Base-by-base conservation (phyloP, 2,329 filamentous ascomycete species). In the Teratosphaeria gauchensis region DNA sequence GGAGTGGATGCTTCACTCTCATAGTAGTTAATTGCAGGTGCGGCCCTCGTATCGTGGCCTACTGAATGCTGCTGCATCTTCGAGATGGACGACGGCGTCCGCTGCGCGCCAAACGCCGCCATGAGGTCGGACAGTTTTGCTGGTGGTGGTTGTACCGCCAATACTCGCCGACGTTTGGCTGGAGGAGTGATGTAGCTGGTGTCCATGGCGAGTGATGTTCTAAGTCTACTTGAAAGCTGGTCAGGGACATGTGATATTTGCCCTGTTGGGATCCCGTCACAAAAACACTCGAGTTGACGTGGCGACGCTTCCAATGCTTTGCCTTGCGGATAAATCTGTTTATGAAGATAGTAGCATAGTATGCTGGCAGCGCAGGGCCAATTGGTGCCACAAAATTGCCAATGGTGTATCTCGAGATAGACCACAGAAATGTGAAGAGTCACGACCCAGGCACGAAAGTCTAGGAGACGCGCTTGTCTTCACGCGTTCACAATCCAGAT, bases 41-140 rank as follows among this genome's bases (percentile, higher is more conserved):
- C 53, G 4, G 55, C 54, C 35, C 59, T 60, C 11, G 57, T 56
- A n/a, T 46, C 59, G 24, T 51, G 56, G 28, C 28, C n/a, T 14
- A 9, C 14, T 5, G 62, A 56, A 24, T 63, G 16, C 16, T 63
- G 63, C 14, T 64, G 38, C 66, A 68, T 66, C 51, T 61, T 66
- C 55, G 60, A 64, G 56, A 63, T 59, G 9, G 69, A 70, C 2
- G 59, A 59, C 11, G 64, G 66, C 6, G 64, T 64, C 30, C 62
- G 64, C 14, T 57, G 58, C 3, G 69, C 66, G 28, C 67, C 66
- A 58, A 70, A 72, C 1, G 60, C 56, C 2, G 63, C 61, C n/a
- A 71, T 59, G 28, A 71, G 59, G 16, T 67, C 63, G 1, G 65
- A 64, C 0, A 59, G 46, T 30, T 56, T 31, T 14, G 65, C 58